phyloP scores from a whole-genome alignment of 148 eudicot genomes.

The Amaranthus hypochondriacus region DNA sequence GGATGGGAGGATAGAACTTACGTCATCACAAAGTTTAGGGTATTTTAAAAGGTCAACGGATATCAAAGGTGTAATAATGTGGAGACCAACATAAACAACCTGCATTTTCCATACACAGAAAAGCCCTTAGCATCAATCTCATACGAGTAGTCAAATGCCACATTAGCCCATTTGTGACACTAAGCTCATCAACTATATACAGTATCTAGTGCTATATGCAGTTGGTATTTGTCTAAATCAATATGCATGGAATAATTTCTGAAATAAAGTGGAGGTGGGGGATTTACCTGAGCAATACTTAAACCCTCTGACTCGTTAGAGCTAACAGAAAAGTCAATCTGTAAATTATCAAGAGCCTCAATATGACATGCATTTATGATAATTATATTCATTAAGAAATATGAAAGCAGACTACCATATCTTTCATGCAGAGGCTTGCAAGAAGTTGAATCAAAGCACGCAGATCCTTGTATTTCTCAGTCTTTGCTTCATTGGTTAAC shows the following conservation, averaged over 20 bases:
- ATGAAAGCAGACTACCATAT: constrained; percentile 54
- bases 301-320: constrained; percentile 66
- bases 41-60: constrained; percentile 75
- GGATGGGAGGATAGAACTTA: constrained; percentile 34
- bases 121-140: constrained; percentile 3
- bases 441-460: constrained; percentile 91
- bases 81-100: constrained; percentile 92
- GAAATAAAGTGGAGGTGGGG: neutral
- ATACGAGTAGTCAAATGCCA: neutral
- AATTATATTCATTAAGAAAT: constrained; percentile 5
- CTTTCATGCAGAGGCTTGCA: constrained; percentile 76
- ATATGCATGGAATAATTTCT: constrained; percentile 5
- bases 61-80: constrained; percentile 85
- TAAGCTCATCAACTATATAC: neutral
- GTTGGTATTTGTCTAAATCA: neutral
- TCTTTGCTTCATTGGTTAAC: constrained; percentile 67
- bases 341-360: constrained; percentile 20
- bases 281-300: constrained; percentile 75
- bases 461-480: constrained; percentile 83
- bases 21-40: constrained; percentile 87
- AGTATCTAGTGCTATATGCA: neutral
- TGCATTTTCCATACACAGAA: constrained; percentile 33
- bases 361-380: constrained; percentile 1
- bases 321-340: constrained; percentile 82
- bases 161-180: neutral